phyloP scores from a whole-genome alignment of 345 rosid genomes.

The Bretschneidera sinensis region DNA sequence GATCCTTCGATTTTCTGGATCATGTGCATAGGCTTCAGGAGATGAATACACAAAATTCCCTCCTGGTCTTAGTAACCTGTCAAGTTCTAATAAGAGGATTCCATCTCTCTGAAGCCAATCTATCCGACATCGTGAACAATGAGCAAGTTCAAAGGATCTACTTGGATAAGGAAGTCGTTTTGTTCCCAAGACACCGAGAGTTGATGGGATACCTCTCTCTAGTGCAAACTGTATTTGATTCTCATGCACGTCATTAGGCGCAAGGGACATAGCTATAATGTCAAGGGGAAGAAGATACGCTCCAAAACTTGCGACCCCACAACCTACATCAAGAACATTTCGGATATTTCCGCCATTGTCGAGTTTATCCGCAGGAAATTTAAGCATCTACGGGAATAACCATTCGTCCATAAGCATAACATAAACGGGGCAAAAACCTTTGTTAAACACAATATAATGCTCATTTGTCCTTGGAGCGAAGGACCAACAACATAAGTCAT shows the following conservation, averaged over 20 bases:
- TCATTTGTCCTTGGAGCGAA: conserved; percentile 2
- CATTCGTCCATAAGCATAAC: conserved; percentile 25
- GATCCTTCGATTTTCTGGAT: conserved; percentile 72
- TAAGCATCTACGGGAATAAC: conserved; percentile 76
- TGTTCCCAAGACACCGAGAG: conserved; percentile 93
- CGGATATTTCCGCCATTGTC: conserved; percentile 74
- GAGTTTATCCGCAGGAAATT: conserved; percentile 84
- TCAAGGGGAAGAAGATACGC: conserved; percentile 86
- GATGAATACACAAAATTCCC: conserved; percentile 96
- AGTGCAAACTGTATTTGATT: conserved; percentile 97
- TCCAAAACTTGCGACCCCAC: conserved; percentile 99
- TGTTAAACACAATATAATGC: conserved; percentile 14
- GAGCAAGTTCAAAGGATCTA: conserved; percentile 94
- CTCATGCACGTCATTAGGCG: conserved; percentile 97
- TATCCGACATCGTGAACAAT: conserved; percentile 93
- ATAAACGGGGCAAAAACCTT: conserved; percentile 12
- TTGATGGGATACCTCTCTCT: conserved; percentile 92
- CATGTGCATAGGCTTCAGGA: conserved; percentile 95
- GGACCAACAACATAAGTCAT: neutral
- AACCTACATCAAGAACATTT: conserved; percentile 94
- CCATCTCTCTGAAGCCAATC: conserved; percentile 99
- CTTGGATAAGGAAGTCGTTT: conserved; percentile 97
- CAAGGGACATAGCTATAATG: conserved; percentile 88
- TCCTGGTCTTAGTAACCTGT: conserved; percentile 92
- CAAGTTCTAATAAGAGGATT: conserved; percentile 83